Evolutionary conservation across 2,329 filamentous ascomycete species (phyloP), one percentile per base, ranked within the genome.

Genomic region (Botryotinia globosa): DNA sequence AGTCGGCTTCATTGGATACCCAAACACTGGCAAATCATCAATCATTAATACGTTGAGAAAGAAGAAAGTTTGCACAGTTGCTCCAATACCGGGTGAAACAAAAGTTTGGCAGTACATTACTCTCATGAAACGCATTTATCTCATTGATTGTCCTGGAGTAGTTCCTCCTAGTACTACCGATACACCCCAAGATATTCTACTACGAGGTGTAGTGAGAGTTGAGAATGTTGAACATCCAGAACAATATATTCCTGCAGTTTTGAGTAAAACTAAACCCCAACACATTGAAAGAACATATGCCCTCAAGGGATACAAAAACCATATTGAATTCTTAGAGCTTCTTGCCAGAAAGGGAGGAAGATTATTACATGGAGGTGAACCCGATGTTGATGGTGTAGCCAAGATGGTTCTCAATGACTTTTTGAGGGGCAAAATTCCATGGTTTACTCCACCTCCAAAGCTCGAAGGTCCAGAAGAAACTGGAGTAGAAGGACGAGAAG

Each of bases 61-160:
- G 82, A 98, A 98, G 85, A 94, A 96, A 81, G 94, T 98, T 58
- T 94, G 94, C 84, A 96, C 87, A 25, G 94, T 97, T 5, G 96
- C 96, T 10, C 96, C 95, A 9, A 97, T 98, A 75, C 95, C 96
- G 10, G 96, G 94, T 22, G 94, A 98, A 85, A 98, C 95, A 48
- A 98, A 98, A 83, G 92, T 98, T 44, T 98, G 96, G 95, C 95
- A 98, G 81, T 98, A 98, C 80, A 94, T 98, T 77, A 97, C 94
- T 4, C 83, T 98, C 74, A 97, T 97, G 92, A 97, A 94, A 84
- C 87, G 94, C 71, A 97, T 97, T 69, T 94, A 95, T 82, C 88
- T 99, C 71, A 98, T 99, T 78, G 96, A 99, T 79, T 98, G 95
- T 79, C 96, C 96, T 56, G 96, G 96, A 82, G 94, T 99, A 58